Evolutionary conservation across 2,329 filamentous ascomycete species (phyloP), one percentile per base, ranked within the genome.

Genomic region (Akanthomyces lecanii): DNA sequence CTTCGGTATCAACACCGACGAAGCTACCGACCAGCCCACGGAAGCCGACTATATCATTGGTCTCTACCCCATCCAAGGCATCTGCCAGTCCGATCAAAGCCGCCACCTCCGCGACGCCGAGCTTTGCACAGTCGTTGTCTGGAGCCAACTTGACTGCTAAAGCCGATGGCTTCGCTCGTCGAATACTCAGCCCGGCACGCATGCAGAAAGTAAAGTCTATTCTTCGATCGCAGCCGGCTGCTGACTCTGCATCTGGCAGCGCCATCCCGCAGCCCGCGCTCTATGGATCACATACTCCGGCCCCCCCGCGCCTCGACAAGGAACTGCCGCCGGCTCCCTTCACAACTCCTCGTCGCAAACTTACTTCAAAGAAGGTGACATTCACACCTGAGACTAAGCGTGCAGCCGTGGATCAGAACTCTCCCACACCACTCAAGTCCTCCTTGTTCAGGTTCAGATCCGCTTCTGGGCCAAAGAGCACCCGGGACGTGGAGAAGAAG

Each of bases 351-450:
- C 87, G 87, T 38, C 83, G 87, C 28, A 90, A 87, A 74, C 72
- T 80, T 44, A 73, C 18, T 6, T n/a, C 77, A 21, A 96, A 96
- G 78, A 88, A 85, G 62, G 91, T 96, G 42, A 87, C 90, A 57
- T 97, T 96, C 70, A 92, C 89, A 0, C 88, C 88, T 0, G 87
- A 86, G 65, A 87, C 88, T 42, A 83, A 90, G 66, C 76, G 77
- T 21, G 74, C 77, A 10, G 72, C 75, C 0, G 67, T 77, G 55
- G 67, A 71, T 0, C 80, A 83, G 64, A 77, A 80, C 63, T 84
- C 85, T 1, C 85, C 85, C 8, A 85, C 85, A 3, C 82, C 84
- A 4, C 71, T 82, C 66, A 85, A 86, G 69, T 77, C 79, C 6
- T 71, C 73, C 40, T 76, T 77, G 62, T 78, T 78, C 23, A 75